A percentile compares a stretch with the other conserved stretches of the same genome.
Conservation (phyloP, 108 stramenopile genomes). For the Fragilaria radians region DNA sequence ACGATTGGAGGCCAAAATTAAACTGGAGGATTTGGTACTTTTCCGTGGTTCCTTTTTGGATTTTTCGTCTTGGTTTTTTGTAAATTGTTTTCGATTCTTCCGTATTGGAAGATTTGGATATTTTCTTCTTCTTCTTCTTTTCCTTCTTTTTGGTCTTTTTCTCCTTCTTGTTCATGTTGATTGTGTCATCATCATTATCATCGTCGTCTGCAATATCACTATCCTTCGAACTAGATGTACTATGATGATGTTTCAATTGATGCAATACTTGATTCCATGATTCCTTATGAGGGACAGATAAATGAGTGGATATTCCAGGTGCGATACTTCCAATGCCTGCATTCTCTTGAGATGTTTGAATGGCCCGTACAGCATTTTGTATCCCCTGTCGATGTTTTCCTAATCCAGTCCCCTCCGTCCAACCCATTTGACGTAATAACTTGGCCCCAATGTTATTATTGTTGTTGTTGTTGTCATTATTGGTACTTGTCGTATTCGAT, state of each 20-base stretch:
- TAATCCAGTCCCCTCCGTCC: constrained; percentile 83
- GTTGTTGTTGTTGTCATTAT: too few relatives aligned
- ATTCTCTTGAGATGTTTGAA: constrained; percentile 6
- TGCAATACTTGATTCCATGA: constrained; percentile 35
- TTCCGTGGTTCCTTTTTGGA: constrained; percentile 2
- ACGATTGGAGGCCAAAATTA: constrained; percentile 58
- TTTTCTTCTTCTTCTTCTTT: constrained; percentile 35
- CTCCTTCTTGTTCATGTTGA: constrained; percentile 10
- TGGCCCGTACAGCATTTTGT: constrained; percentile 25
- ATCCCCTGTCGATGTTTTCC: constrained; percentile 62
- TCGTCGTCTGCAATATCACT: constrained; percentile 11
- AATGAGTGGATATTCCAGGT: constrained; percentile 3
- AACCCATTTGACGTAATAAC: constrained; percentile 88
- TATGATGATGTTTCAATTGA: constrained; percentile 33
- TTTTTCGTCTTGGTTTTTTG: constrained; percentile 2
- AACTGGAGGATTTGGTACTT: background rate
- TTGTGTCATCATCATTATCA: constrained; percentile 6
- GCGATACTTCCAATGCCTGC: constrained; percentile 3
- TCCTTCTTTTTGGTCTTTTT: constrained; percentile 35
- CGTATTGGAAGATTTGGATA: too few relatives aligned
- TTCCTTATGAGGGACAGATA: constrained; percentile 22
- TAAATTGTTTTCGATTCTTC: constrained; percentile 4
- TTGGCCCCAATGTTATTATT: constrained; percentile 53
- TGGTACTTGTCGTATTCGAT: too few relatives aligned
- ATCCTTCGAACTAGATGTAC: constrained; percentile 1